Percentiles rank a stretch among this genome's conserved stretches.
Conservation (phyloP, 2,329 filamentous ascomycete species). For the Davidsoniella australis region DNA sequence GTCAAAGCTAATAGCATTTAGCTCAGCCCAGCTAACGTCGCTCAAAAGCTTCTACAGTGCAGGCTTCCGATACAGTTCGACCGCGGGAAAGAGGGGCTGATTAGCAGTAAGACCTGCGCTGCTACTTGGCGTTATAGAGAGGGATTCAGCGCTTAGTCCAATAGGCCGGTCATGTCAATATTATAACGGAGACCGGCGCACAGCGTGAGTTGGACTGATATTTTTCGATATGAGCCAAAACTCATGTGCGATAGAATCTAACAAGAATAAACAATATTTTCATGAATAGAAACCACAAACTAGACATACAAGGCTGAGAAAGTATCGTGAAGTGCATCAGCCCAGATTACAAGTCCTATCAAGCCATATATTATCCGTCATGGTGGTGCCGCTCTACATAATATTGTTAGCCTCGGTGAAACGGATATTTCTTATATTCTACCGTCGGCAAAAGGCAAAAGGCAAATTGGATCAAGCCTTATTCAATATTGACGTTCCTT, state of each 20-base stretch:
- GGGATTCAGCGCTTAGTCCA: background rate
- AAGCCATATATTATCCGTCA: background rate
- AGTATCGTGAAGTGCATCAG: background rate
- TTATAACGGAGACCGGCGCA: slow-evolving; percentile 6
- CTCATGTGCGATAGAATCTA: background rate
- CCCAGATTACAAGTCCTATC: no score
- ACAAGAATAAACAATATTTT: background rate
- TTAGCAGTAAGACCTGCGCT: no score
- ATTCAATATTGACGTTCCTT: no score
- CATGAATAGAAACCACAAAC: background rate
- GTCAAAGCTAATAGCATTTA: no score
- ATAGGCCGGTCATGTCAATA: background rate
- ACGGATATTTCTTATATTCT: no score
- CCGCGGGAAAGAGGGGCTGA: no score
- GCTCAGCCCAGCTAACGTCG: no score
- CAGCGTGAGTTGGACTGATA: background rate
- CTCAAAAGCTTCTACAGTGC: no score
- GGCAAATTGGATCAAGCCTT: no score
- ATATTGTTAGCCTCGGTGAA: background rate
- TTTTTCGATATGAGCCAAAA: background rate
- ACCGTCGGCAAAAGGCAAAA: no score
- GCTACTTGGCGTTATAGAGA: no score
- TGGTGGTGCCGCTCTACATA: background rate
- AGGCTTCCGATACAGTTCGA: no score
- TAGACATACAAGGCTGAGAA: background rate